Evolutionary conservation across 345 rosid species (phyloP).

Genomic region (Lumnitzera racemosa): DNA sequence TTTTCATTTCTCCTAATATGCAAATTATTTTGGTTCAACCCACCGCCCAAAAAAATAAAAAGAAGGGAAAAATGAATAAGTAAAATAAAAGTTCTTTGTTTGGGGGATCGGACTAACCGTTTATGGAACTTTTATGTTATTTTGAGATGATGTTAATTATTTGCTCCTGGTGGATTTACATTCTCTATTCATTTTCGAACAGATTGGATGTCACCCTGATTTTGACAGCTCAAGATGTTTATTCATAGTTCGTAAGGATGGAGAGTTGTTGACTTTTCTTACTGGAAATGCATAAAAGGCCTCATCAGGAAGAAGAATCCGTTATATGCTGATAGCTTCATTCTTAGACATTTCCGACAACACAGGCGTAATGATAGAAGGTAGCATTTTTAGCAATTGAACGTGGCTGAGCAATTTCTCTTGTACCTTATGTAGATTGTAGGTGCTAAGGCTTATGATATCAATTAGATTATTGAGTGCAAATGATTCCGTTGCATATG

Average conservation of each 20-base stretch:
- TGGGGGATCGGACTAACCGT: background rate
- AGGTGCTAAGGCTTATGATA: no score
- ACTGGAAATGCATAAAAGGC: slow-evolving; percentile 97
- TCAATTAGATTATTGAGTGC: no score
- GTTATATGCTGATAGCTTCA: slow-evolving; percentile 79
- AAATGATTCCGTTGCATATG: no score
- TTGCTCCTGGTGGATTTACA: slow-evolving; percentile 2
- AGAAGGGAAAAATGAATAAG: no score
- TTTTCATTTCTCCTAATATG: no score
- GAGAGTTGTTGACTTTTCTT: slow-evolving; percentile 77
- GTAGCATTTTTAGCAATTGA: slow-evolving; percentile 14
- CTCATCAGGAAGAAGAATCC: slow-evolving; percentile 87
- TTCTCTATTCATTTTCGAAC: slow-evolving; percentile 15
- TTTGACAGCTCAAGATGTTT: slow-evolving; percentile 69
- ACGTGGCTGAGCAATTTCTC: background rate
- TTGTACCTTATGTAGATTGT: no score
- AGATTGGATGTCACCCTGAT: slow-evolving; percentile 89
- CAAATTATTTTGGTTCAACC: no score
- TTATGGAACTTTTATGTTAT: background rate
- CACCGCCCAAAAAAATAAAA: no score
- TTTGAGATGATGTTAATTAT: background rate
- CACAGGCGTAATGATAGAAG: slow-evolving; percentile 40
- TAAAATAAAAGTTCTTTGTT: no score
- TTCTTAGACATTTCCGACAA: slow-evolving; percentile 73
- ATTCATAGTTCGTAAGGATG: slow-evolving; percentile 82